Conservation (phyloP, 2,329 filamentous ascomycete species). For the Lecanosticta acicola region DNA sequence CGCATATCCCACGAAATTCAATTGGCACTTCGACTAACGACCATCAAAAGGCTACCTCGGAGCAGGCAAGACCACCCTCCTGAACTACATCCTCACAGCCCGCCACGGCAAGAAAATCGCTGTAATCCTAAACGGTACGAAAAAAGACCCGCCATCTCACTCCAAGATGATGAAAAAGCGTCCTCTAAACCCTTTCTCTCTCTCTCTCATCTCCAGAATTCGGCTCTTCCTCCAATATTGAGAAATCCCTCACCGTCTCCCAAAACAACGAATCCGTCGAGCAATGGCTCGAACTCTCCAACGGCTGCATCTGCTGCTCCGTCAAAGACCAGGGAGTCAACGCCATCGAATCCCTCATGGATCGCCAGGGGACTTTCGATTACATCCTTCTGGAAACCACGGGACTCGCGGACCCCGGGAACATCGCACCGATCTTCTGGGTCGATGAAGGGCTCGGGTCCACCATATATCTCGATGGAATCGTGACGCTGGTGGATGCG, state of each 20-base stretch:
- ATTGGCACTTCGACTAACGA: slow-evolving; percentile 3
- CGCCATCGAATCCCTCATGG: slow-evolving; percentile 93
- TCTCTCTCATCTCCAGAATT: no score
- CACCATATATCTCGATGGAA: slow-evolving; percentile 92
- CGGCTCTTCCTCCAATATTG: slow-evolving; percentile 69
- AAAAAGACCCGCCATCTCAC: no score
- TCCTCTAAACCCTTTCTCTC: no score
- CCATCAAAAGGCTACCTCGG: slow-evolving; percentile 71
- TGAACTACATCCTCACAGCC: slow-evolving; percentile 93
- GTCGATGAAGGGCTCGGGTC: slow-evolving; percentile 92
- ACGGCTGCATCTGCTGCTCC: slow-evolving; percentile 96
- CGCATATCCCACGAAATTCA: no score
- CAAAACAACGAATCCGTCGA: slow-evolving; percentile 69
- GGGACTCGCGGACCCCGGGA: slow-evolving; percentile 88
- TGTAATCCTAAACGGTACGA: slow-evolving; percentile 85
- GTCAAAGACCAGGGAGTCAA: slow-evolving; percentile 95
- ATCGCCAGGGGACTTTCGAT: slow-evolving; percentile 86
- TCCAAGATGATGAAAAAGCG: no score
- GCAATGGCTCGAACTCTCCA: slow-evolving; percentile 93
- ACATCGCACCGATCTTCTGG: slow-evolving; percentile 95
- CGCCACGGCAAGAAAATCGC: slow-evolving; percentile 97
- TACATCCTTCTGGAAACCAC: slow-evolving; percentile 97
- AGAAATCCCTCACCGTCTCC: slow-evolving; percentile 89
- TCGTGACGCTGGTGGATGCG: slow-evolving; percentile 91
- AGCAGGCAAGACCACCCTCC: slow-evolving; percentile 86